Evolutionary conservation across 2,329 filamentous ascomycete species (phyloP).

Genomic region (Fusarium ambrosium): DNA sequence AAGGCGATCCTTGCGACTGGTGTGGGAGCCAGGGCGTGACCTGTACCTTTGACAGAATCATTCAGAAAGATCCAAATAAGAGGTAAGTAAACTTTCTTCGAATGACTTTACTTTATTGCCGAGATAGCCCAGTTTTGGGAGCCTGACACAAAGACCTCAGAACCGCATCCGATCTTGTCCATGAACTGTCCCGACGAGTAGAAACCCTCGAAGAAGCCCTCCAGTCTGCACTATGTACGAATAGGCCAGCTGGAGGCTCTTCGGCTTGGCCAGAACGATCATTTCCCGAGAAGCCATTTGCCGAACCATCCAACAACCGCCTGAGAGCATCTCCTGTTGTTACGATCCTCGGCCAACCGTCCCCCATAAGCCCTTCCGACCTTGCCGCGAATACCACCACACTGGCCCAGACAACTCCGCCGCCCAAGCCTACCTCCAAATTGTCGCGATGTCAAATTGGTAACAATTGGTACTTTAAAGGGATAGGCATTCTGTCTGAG

Average conservation of each 20-base stretch:
- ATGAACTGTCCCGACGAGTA: constrained; percentile 37
- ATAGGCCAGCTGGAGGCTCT: constrained; percentile 13
- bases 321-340: constrained; percentile 9
- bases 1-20: constrained; percentile 39
- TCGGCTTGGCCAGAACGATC: constrained; percentile 14
- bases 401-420: not conserved
- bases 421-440: constrained; percentile 16
- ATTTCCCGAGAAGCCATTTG: constrained; percentile 3
- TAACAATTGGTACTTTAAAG: constrained; percentile 39
- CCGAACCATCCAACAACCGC: constrained; percentile 7
- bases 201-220: constrained; percentile 37
- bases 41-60: constrained; percentile 42
- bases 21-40: constrained; percentile 37
- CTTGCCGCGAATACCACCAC: not conserved
- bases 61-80: constrained; percentile 35
- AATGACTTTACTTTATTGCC: not conserved
- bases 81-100: constrained; percentile 23
- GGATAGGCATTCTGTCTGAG: constrained; percentile 31
- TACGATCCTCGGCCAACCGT: not conserved
- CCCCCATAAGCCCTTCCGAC: constrained; percentile 17
- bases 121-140: not conserved
- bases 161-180: constrained; percentile 33
- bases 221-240: constrained; percentile 18
- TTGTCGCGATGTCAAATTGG: constrained; percentile 29
- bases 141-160: constrained; percentile 6